Evolutionary conservation across 2,329 filamentous ascomycete genomes (phyloP).

Genomic region (Cladosporium oxysporum): DNA sequence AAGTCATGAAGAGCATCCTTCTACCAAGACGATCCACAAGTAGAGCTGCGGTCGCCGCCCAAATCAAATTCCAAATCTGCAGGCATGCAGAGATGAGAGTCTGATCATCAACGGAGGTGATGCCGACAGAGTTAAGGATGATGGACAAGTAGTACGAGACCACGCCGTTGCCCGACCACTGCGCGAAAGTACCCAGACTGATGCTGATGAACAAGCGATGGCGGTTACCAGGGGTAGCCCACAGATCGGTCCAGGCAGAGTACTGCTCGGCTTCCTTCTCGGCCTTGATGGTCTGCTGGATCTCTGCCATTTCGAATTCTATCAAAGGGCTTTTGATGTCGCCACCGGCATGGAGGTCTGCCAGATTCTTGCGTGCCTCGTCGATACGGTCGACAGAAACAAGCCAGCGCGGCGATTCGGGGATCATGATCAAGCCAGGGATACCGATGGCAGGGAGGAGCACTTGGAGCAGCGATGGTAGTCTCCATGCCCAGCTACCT

Average conservation of each 20-base stretch:
- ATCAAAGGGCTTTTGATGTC: constrained; percentile 15
- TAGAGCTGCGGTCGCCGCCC: constrained; percentile 41
- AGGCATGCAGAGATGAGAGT: constrained; percentile 10
- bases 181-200: constrained; percentile 30
- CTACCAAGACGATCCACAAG: constrained; percentile 46
- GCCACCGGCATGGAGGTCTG: constrained; percentile 23
- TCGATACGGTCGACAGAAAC: constrained; percentile 15
- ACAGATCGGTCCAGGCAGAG: constrained; percentile 8
- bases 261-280: constrained; percentile 12
- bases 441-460: constrained; percentile 18
- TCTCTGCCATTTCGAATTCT: constrained; percentile 21
- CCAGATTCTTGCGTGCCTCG: constrained; percentile 21
- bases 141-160: constrained; percentile 26
- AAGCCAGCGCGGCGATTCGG: constrained; percentile 22
- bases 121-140: constrained; percentile 21
- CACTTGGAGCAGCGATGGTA: constrained; percentile 27
- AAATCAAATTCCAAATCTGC: constrained; percentile 25
- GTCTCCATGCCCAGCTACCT: constrained; percentile 27
- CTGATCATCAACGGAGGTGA: constrained; percentile 4
- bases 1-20: constrained; percentile 46
- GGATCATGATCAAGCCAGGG: constrained; percentile 22
- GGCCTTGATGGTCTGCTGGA: constrained; percentile 21
- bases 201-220: constrained; percentile 43
- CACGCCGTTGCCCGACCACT: constrained; percentile 16
- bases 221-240: constrained; percentile 11